Evolutionary conservation across 305 asterid species (phyloP).

Genomic region (Solanum hybrid): DNA sequence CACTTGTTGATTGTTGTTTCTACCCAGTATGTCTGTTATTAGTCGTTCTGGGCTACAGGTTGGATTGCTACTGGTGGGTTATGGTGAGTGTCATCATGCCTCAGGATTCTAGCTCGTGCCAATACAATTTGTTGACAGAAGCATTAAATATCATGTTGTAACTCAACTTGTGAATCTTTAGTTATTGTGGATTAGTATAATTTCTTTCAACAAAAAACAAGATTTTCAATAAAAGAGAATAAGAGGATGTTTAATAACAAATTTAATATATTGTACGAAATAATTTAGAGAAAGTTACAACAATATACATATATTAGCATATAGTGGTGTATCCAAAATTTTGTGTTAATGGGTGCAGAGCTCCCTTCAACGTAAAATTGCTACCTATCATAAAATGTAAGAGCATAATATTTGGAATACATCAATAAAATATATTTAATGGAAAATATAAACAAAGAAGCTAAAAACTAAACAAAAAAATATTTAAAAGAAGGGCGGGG

Average conservation of each 20-base stretch:
- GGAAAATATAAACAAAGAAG: not conserved
- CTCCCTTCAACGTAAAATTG: not conserved
- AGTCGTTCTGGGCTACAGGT: not conserved
- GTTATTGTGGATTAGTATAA: not conserved
- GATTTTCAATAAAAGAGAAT: too few species aligned
- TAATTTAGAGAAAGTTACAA: too few species aligned
- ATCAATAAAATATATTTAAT: too few species aligned
- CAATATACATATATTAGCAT: not conserved
- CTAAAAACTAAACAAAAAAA: not conserved
- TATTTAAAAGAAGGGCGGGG: not conserved
- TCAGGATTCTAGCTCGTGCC: not conserved
- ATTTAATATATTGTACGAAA: not conserved
- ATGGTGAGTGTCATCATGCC: not conserved
- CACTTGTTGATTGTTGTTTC: not conserved
- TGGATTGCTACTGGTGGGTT: not conserved
- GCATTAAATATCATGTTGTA: not conserved
- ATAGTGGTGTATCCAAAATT: not conserved
- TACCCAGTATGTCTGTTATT: not conserved
- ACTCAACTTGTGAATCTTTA: not conserved
- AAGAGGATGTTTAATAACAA: not conserved
- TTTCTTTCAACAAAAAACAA: not conserved
- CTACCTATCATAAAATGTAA: not conserved
- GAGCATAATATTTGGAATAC: not conserved
- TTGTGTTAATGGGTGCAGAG: not conserved
- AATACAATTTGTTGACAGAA: too few species aligned